Conservation (phyloP, 805 yeast species). For the Ogataea ramenticola region DNA sequence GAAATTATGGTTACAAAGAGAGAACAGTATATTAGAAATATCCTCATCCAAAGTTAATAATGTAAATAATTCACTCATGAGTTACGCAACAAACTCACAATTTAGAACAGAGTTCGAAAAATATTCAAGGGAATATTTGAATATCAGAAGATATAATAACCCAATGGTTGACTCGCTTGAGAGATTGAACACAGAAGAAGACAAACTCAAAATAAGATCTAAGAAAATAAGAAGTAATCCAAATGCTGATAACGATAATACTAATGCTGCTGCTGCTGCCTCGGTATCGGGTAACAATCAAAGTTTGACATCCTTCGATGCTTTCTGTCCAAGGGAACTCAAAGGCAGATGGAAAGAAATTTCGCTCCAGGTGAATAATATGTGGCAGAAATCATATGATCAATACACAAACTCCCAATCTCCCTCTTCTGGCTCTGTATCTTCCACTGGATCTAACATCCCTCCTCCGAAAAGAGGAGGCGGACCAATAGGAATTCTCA, state of each 20-base stretch:
- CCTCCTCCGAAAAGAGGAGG: not conserved
- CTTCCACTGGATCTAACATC: too few species aligned
- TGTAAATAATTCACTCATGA: constrained; percentile 13
- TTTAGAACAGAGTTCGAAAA: constrained; percentile 73
- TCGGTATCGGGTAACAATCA: not conserved
- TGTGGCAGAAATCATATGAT: constrained; percentile 1
- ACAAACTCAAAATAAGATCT: not conserved
- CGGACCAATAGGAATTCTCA: not conserved
- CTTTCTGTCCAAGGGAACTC: not conserved
- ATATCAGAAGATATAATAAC: constrained; percentile 59
- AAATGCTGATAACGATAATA: not conserved
- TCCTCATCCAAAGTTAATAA: constrained; percentile 21
- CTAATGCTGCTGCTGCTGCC: not conserved
- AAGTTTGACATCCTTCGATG: not conserved
- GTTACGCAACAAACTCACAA: constrained; percentile 44
- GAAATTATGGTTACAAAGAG: constrained; percentile 76
- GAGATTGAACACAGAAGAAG: constrained; percentile 27
- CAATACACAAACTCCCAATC: not conserved
- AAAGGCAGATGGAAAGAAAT: not conserved
- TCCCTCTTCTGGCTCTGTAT: not conserved
- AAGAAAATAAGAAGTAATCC: not conserved
- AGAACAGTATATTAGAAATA: constrained; percentile 60
- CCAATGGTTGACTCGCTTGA: constrained; percentile 61
- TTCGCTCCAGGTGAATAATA: not conserved
- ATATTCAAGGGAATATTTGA: constrained; percentile 65